Evolutionary conservation across 306 rosid species (phyloP), one percentile per base, ranked within the genome.

Genomic region (Heteromeles arbutifolia): DNA sequence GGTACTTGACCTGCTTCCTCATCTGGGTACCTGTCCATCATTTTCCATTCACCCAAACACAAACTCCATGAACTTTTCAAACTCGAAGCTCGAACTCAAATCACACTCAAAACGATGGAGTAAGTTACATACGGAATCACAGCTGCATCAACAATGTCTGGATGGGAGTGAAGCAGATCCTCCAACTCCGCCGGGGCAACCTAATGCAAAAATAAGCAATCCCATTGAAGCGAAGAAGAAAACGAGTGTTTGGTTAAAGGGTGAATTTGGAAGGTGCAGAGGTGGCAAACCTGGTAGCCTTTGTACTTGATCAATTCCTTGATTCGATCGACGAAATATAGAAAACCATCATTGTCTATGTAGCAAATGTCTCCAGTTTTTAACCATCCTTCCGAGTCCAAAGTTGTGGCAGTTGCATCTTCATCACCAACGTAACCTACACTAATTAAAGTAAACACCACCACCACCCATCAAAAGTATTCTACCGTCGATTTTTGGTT

Each of bases 1-100:
- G 96, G 96, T 41, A 91, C 77, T 48, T 91, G 93, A n/a, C 96
- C 96, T 0, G 90, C 93, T 75, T 88, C 92, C 31, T 85, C 92
- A 74, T 88, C 89, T 7, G 93, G 92, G 69, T 82, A 91, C 73
- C 96, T 91, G 78, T 56, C 62, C 4, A 56, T 8, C 62, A 56
- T 22, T 56, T 8, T n/a, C 28, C 62, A n/a, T 11, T n/a, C 62
- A 34, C 34, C 2, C 54, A 15, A 15, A 15, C 53, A 14, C 54
- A 48, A 48, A 48, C 21, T 48, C 3, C 8, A 48, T 48, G 54
- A 48, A 21, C 17, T 48, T 18, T 48, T 5, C 5, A 48, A 21
- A 15, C 8, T 8, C 8, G 2, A 48, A 48, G 54, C 21, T 15
- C 4, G 21, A 48, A 15, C 54, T 48, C 54, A 15, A 15, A 15